Base-by-base conservation (phyloP, 2,329 filamentous ascomycete genomes). In the Ascocoryne sarcoides region DNA sequence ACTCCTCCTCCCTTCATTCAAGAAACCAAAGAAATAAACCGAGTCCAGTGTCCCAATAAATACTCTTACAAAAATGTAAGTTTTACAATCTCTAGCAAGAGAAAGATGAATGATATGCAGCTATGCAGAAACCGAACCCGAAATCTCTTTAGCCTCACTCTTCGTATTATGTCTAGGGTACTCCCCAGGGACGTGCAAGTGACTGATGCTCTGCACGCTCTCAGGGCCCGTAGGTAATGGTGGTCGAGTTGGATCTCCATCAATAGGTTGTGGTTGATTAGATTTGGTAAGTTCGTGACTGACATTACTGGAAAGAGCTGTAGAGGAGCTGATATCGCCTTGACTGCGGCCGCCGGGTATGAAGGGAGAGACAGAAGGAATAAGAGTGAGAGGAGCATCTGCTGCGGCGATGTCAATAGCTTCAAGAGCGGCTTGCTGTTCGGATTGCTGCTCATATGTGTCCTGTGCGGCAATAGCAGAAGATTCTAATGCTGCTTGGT, bases 181-280 rank as follows among this genome's bases (percentile, higher is more conserved):
- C 32, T 57, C 57, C 3, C 57, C 57, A 3, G 57, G 57, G 30
- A 60, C 48, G 43, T 60, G 57, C 10, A 60, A 45, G 28, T 58
- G 49, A 16, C 49, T 53, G 21, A 59, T 52, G 32, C 49, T 58
- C 30, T 45, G 38, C 4, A 47, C 50, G 32, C 53, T 57, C 9
- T 47, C 36, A 40, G 57, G 50, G 23, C 49, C 50, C 10, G 48
- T 45, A 18, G 50, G 46, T 10, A 56, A 37, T 9, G 37, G 32
- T 16, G 55, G 55, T 30, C 50, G 37, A 18, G 31, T 14, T 12
- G 48, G 49, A 10, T 47, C 42, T 12, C 42, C 12, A 45, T 45
- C 28, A 50, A 21, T 15, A 49, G 42, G 21, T 44, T 40, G 14
- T 48, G 37, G n/a, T 33, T 31, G 33, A 32, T 19, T 23, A 46